A percentile compares a stretch with the other conserved stretches of the same genome.
phyloP scores from a whole-genome alignment of 176 grass and related monocot genomes.

The Triticum timopheevii region DNA sequence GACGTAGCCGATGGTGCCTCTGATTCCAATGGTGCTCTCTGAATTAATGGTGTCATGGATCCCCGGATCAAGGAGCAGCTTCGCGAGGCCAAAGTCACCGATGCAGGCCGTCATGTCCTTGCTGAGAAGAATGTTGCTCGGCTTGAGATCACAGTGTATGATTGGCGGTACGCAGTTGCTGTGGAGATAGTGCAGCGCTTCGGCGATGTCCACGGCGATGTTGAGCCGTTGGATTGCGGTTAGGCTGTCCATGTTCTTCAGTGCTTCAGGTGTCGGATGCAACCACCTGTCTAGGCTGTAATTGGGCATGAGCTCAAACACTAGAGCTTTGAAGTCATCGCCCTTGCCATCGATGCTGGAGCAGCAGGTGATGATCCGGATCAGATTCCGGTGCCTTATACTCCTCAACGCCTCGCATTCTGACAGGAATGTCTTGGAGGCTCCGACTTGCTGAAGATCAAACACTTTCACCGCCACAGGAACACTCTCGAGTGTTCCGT shows the following conservation, averaged over 20 bases:
- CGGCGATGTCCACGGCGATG: slow-evolving; percentile 31
- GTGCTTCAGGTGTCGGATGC: not conserved
- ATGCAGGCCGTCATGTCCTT: slow-evolving; percentile 39
- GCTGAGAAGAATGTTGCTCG: slow-evolving; percentile 43
- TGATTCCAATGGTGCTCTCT: slow-evolving; percentile 11
- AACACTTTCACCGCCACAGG: not conserved
- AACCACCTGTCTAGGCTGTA: slow-evolving; percentile 47
- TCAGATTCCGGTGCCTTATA: not conserved
- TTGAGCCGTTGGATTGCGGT: slow-evolving; percentile 27
- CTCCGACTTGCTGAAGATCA: not conserved
- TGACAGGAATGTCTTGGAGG: not conserved
- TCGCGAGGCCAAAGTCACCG: not conserved
- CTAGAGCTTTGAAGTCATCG: slow-evolving; percentile 41
- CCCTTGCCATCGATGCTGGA: not conserved
- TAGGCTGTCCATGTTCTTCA: not conserved
- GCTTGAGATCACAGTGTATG: slow-evolving; percentile 54
- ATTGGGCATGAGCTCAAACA: slow-evolving; percentile 45
- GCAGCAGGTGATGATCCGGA: not conserved
- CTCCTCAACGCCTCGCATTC: not conserved
- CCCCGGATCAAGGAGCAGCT: not conserved
- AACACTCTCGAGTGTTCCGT: not conserved
- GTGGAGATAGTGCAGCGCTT: slow-evolving; percentile 47
- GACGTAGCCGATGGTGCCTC: slow-evolving; percentile 47
- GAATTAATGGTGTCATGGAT: not conserved
- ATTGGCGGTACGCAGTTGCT: not conserved